These are phyloP conservation scores for Dictyostelium firmibasis DNA, from an alignment of 78 protist genomes.

Conservation along the genomic window DNA sequence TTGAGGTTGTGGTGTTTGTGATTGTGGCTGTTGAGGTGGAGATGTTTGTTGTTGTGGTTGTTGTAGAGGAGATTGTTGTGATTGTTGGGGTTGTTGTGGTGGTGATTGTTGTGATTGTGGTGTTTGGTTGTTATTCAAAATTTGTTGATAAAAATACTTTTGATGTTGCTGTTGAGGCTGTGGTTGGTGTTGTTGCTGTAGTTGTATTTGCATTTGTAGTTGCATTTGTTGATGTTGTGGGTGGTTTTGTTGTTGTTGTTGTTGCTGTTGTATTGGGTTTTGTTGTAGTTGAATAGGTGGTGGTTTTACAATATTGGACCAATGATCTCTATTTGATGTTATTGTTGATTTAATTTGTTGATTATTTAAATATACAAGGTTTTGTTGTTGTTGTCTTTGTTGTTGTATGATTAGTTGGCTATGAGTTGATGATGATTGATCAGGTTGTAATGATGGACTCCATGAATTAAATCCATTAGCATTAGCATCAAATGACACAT, in stretches of 20 bases:
- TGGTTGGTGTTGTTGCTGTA: not conserved
- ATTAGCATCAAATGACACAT: not conserved
- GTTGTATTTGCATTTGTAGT: not conserved
- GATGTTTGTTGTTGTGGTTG: not conserved
- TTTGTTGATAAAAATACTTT: not conserved
- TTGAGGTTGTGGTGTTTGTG: not conserved
- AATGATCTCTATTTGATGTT: not conserved
- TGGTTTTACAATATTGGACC: not conserved
- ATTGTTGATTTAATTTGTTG: not conserved
- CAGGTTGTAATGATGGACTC: slow-evolving; percentile 1
- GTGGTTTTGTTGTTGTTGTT: not conserved
- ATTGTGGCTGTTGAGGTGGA: not conserved
- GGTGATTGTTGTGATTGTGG: slow-evolving; percentile 34
- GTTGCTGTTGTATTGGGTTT: not conserved
- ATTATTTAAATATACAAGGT: not conserved
- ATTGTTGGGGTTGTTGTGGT: slow-evolving; percentile 9
- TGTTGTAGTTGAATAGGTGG: slow-evolving; percentile 1
- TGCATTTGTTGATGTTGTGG: not conserved
- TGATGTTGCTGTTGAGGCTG: not conserved
- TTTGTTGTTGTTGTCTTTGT: not conserved
- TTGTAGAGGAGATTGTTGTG: slow-evolving; percentile 44
- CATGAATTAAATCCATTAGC: not conserved
- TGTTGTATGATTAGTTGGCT: not conserved
- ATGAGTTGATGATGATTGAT: slow-evolving; percentile 16
- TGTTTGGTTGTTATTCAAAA: slow-evolving; percentile 25